phyloP scores from a whole-genome alignment of 352 stramenopile species.

The Phytopythium oedochilum region DNA sequence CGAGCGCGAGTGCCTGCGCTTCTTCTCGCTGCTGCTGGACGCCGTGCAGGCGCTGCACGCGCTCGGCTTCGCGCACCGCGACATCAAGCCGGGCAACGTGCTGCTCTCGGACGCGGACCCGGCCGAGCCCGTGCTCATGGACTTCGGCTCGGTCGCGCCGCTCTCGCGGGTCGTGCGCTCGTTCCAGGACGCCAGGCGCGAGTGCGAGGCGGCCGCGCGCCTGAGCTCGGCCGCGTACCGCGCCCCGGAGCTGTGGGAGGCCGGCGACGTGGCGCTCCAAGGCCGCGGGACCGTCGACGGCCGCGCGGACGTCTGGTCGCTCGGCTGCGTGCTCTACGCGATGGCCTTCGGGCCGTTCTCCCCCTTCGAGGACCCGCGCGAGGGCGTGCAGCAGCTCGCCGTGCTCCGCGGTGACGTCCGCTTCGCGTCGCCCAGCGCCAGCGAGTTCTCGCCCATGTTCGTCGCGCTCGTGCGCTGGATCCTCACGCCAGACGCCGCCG shows the following conservation, averaged over 20 bases:
- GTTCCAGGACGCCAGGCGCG: slow-evolving; percentile 31
- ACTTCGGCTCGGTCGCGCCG: slow-evolving; percentile 66
- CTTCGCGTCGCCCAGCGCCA: slow-evolving; percentile 27
- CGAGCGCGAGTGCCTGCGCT: slow-evolving; percentile 36
- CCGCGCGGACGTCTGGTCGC: slow-evolving; percentile 87
- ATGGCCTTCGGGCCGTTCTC: slow-evolving; percentile 89
- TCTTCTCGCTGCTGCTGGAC: slow-evolving; percentile 50
- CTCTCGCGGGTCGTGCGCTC: slow-evolving; percentile 24
- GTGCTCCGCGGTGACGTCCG: slow-evolving; percentile 69
- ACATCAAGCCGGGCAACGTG: slow-evolving; percentile 78
- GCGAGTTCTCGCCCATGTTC: slow-evolving; percentile 54
- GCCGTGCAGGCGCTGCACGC: slow-evolving; percentile 56
- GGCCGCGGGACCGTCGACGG: slow-evolving; percentile 36
- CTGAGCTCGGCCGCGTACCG: slow-evolving; percentile 89
- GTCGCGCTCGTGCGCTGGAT: slow-evolving; percentile 66
- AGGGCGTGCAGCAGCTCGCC: slow-evolving; percentile 48
- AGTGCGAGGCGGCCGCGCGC: slow-evolving; percentile 80
- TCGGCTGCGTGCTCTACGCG: slow-evolving; percentile 89
- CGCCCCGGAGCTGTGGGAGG: slow-evolving; percentile 89
- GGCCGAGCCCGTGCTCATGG: slow-evolving; percentile 58
- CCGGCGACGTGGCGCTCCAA: slow-evolving; percentile 12
- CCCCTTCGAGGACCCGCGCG: slow-evolving; percentile 77
- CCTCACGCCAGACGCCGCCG: slow-evolving; percentile 44
- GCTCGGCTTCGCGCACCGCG: slow-evolving; percentile 58
- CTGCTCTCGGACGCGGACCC: slow-evolving; percentile 38